Conservation (phyloP, 495 filamentous ascomycete species). For the Lophiostoma macrostomum region DNA sequence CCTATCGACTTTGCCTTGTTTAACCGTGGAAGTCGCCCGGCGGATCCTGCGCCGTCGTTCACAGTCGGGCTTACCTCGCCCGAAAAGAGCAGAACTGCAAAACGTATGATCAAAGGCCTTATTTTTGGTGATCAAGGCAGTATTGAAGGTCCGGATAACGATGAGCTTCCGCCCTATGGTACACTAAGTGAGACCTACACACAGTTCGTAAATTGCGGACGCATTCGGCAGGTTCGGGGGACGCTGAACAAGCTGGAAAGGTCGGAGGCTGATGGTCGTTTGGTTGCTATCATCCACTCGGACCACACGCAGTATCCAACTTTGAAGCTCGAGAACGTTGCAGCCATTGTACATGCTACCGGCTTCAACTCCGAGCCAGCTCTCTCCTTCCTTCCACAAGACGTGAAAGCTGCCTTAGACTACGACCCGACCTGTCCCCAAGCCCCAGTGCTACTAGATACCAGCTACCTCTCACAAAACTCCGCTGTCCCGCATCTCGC, state of each 20-base stretch:
- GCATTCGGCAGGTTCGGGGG: neutral
- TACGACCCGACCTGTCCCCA: neutral
- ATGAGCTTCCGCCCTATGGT: neutral
- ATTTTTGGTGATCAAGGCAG: neutral
- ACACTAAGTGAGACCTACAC: neutral
- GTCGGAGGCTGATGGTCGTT: neutral
- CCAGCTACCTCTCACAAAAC: neutral
- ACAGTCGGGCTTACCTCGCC: neutral
- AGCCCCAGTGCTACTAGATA: neutral
- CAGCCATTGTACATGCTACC: conserved; percentile 1
- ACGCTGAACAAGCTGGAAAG: neutral
- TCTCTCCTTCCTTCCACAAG: conserved; percentile 4
- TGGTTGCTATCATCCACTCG: neutral
- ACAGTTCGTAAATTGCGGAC: neutral
- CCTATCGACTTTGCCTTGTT: neutral
- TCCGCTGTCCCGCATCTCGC: neutral
- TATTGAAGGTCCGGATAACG: neutral
- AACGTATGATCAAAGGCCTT: neutral
- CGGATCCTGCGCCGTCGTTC: neutral
- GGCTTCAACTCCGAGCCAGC: neutral
- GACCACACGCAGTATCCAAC: neutral
- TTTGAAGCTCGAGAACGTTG: conserved; percentile 1
- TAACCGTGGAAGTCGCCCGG: neutral
- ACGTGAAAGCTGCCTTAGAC: neutral
- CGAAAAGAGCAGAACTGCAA: neutral